Conservation (phyloP, 192 early-diverging fungal species). For the Rhizophagus sp. region DNA sequence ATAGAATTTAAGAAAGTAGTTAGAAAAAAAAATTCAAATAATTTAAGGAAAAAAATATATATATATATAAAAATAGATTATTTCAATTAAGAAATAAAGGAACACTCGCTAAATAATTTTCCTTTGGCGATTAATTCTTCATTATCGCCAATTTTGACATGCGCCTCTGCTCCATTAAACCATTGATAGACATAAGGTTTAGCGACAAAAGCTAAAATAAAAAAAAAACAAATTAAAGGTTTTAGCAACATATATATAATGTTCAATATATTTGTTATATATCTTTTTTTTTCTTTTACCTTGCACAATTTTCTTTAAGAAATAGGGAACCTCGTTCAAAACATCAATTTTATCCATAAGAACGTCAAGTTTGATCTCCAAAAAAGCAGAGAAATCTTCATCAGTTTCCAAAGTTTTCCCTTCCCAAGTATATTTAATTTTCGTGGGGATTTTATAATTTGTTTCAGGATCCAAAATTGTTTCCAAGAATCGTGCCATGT, state of each 20-base stretch:
- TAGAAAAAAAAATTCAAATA: neutral
- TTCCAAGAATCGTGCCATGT: slow-evolving; percentile 64
- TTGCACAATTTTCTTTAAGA: slow-evolving; percentile 88
- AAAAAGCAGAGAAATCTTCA: slow-evolving; percentile 61
- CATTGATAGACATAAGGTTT: slow-evolving; percentile 95
- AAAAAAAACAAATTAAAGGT: neutral
- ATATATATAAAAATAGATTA: neutral
- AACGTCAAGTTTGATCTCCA: slow-evolving; percentile 61
- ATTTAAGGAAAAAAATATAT: neutral
- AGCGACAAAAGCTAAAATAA: slow-evolving; percentile 71
- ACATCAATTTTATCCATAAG: slow-evolving; percentile 88
- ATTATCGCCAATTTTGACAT: slow-evolving; percentile 76
- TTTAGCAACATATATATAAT: neutral
- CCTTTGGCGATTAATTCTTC: slow-evolving; percentile 57
- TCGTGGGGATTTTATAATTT: slow-evolving; percentile 81
- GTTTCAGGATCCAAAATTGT: slow-evolving; percentile 71
- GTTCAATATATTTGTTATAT: neutral
- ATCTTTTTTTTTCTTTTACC: neutral
- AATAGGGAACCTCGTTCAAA: slow-evolving; percentile 85
- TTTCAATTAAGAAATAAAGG: slow-evolving; percentile 58
- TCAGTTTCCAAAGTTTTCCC: slow-evolving; percentile 76
- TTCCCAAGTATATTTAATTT: slow-evolving; percentile 70
- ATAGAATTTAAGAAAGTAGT: neutral
- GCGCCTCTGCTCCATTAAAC: slow-evolving; percentile 73
- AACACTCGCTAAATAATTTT: slow-evolving; percentile 79